These are phyloP conservation scores for Alternaria angustiovoidea DNA, from an alignment of 2,329 filamentous ascomycete species.

Conservation along the genomic window DNA sequence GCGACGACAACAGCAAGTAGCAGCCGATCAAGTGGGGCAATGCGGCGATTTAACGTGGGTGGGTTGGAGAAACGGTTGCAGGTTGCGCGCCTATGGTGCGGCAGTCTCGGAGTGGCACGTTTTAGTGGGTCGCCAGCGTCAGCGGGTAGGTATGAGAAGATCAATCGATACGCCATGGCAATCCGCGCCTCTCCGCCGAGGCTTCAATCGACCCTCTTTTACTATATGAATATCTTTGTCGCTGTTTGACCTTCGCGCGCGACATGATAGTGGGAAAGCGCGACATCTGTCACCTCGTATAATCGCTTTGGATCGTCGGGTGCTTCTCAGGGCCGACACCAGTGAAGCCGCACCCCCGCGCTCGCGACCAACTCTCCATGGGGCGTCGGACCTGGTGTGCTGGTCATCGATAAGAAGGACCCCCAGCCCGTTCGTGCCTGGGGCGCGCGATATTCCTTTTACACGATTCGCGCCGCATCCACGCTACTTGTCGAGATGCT, in stretches of 20 bases:
- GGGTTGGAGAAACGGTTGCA: background rate
- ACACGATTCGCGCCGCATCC: conserved; percentile 1
- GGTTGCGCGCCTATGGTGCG: conserved; percentile 2
- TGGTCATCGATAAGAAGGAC: conserved; percentile 25
- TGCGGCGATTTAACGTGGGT: background rate
- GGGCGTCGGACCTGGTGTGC: conserved; percentile 9
- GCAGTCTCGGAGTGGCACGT: conserved; percentile 3
- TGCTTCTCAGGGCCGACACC: background rate
- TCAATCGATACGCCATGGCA: conserved; percentile 12
- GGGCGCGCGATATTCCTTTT: background rate
- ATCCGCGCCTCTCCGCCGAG: conserved; percentile 9
- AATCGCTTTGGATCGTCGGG: background rate
- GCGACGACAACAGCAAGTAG: background rate
- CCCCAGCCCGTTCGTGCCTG: conserved; percentile 7
- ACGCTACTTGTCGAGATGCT: conserved; percentile 21
- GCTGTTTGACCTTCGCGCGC: conserved; percentile 2
- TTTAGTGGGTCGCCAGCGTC: conserved; percentile 17
- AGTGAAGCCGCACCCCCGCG: conserved; percentile 14
- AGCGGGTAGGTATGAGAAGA: conserved; percentile 5
- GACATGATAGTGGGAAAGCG: background rate
- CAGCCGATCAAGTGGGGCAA: background rate
- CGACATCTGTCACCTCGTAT: background rate
- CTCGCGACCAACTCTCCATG: conserved; percentile 16
- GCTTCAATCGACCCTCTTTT: background rate
- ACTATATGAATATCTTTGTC: background rate